phyloP scores from a whole-genome alignment of 805 yeast genomes.

The Pichia sporocuriosa region DNA sequence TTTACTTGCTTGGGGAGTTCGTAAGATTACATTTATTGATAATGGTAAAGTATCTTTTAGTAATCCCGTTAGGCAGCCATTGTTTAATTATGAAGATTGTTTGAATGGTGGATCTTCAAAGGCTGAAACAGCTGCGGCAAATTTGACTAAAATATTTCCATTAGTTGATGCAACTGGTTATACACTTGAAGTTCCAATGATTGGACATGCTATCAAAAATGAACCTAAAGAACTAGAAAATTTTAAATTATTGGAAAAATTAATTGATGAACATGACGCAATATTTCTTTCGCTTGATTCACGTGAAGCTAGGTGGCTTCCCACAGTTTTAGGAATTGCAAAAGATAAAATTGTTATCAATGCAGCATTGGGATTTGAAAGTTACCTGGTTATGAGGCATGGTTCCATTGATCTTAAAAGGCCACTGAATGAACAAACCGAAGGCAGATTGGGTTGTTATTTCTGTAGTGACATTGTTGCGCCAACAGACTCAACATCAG shows the following conservation, averaged over 20 bases:
- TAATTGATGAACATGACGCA: constrained; percentile 66
- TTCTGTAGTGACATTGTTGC: constrained; percentile 95
- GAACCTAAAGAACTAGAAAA: constrained; percentile 44
- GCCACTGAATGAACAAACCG: constrained; percentile 20
- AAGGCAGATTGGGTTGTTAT: constrained; percentile 75
- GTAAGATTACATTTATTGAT: constrained; percentile 81
- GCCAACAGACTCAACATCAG: constrained; percentile 81
- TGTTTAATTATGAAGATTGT: constrained; percentile 78
- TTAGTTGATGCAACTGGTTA: constrained; percentile 60
- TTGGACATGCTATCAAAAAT: constrained; percentile 76
- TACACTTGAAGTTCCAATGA: constrained; percentile 83
- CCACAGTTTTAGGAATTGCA: constrained; percentile 72
- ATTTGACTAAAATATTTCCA: constrained; percentile 72
- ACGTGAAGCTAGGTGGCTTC: constrained; percentile 96
- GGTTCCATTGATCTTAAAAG: constrained; percentile 40
- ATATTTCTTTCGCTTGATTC: constrained; percentile 85
- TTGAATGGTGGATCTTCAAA: constrained; percentile 67
- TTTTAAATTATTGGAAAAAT: constrained; percentile 43
- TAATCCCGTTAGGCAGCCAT: constrained; percentile 92
- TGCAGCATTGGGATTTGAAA: constrained; percentile 93
- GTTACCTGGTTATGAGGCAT: constrained; percentile 90
- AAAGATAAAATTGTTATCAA: constrained; percentile 71
- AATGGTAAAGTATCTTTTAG: constrained; percentile 84
- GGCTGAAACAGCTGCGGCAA: constrained; percentile 70
- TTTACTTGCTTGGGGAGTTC: constrained; percentile 90